Evolutionary conservation across 768 basidiomycete genomes (phyloP), one percentile per base, ranked within the genome.

Genomic region (Hericium erinaceus): DNA sequence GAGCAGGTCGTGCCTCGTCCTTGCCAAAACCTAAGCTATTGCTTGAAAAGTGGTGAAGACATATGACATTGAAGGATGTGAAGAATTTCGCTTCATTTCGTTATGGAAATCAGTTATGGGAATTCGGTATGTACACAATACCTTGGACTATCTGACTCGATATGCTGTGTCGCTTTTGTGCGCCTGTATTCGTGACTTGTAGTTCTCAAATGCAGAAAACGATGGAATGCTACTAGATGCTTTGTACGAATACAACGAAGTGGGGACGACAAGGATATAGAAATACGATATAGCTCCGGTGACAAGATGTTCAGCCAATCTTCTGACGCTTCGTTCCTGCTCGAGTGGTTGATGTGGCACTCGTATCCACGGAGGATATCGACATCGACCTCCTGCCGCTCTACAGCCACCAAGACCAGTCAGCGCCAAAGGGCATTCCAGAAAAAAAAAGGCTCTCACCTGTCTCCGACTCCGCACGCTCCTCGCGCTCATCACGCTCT

Each of bases 311-410:
- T 61, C 33, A 63, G 41, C 57, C 39, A 39, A 61, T 39, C 44
- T 63, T 63, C 53, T 63, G 62, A 33, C 62, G 62, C 56, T 63
- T 63, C 38, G 60, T 63, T 38, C 62, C 61, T 28, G 58, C 58
- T 4, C 62, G 60, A 18, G 60, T 62, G 9, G 61, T 56, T 8
- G 61, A 62, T 2, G 62, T 63, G 18, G 55, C 62, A 8, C 57
- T 56, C 16, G 87, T 87, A 62, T 89, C 89, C 18, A 87, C 82
- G 3, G 87, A 91, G 13, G 88, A 89, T 46, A 82, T 76, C 1
- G 89, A 90, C 73, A 87, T 71, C 3, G 87, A 89, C 33, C 87
- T 78, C 46, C 83, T 80, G 15, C 54, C 74, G 24, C 55, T 58
- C 52, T 58, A 40, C 28, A 24, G 48, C 57, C 24, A 44, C n/a